Conservation (phyloP, 208 protist species). For the Strigomonas galati region DNA sequence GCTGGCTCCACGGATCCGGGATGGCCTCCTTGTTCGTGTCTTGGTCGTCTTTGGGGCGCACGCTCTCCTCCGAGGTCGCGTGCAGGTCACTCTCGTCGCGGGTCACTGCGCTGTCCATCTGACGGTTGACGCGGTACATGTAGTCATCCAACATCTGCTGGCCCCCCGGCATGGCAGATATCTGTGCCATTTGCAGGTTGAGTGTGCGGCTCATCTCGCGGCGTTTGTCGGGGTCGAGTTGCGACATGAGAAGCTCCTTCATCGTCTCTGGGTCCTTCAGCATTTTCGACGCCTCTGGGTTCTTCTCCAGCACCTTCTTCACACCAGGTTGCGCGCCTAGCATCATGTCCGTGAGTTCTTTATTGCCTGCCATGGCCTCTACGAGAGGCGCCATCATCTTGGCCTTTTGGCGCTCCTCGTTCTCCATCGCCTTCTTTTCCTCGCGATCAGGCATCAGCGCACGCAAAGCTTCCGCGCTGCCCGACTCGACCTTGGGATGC, state of each 20-base stretch:
- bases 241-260: constrained; percentile 65
- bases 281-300: constrained; percentile 51
- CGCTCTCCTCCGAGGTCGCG: constrained; percentile 15
- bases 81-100: constrained; percentile 19
- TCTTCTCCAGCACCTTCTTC: constrained; percentile 41
- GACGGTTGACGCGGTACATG: constrained; percentile 27
- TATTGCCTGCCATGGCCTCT: constrained; percentile 61
- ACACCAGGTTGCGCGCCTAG: constrained; percentile 38
- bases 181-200: constrained; percentile 63
- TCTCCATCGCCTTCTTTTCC: constrained; percentile 25
- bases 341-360: constrained; percentile 47
- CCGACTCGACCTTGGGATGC: constrained; percentile 20
- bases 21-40: constrained; percentile 57
- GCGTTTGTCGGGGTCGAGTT: constrained; percentile 61
- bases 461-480: constrained; percentile 45
- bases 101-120: constrained; percentile 4
- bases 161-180: constrained; percentile 60
- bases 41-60: constrained; percentile 41
- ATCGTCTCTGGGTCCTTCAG: constrained; percentile 66
- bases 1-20: constrained; percentile 47
- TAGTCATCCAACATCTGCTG: constrained; percentile 63
- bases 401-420: constrained; percentile 35
- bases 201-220: constrained; percentile 48
- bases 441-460: constrained; percentile 31
- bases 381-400: constrained; percentile 68